These are phyloP conservation scores for Meredithiella fracta DNA, from an alignment of 2,329 filamentous ascomycete genomes.

Conservation along the genomic window DNA sequence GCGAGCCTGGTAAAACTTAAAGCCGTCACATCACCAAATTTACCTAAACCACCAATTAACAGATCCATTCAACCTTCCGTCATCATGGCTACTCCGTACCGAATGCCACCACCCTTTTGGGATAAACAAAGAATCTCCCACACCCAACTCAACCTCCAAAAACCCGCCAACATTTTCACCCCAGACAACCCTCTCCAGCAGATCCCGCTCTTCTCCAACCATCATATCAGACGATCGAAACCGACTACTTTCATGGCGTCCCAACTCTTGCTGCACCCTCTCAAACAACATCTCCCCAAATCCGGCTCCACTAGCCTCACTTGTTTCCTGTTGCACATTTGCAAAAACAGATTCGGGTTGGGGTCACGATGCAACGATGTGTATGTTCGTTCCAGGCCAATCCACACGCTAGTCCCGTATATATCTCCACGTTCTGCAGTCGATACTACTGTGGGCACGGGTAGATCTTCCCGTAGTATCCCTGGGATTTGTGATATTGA, in stretches of 20 bases:
- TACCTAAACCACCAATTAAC: slow-evolving; percentile 32
- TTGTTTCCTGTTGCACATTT: slow-evolving; percentile 56
- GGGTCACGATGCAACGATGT: slow-evolving; percentile 86
- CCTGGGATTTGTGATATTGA: slow-evolving; percentile 51
- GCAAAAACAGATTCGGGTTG: slow-evolving; percentile 83
- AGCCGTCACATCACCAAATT: slow-evolving; percentile 4
- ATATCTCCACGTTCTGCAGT: slow-evolving; percentile 59
- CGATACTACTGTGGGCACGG: slow-evolving; percentile 46
- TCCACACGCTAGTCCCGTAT: slow-evolving; percentile 78
- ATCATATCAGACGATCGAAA: slow-evolving; percentile 83
- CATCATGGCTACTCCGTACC: slow-evolving; percentile 24
- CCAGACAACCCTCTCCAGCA: slow-evolving; percentile 60
- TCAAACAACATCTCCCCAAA: slow-evolving; percentile 49
- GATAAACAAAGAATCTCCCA: slow-evolving; percentile 31
- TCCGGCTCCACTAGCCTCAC: slow-evolving; percentile 55
- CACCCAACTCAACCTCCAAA: slow-evolving; percentile 38
- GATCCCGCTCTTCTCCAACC: slow-evolving; percentile 53
- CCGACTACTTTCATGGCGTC: slow-evolving; percentile 25
- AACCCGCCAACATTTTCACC: slow-evolving; percentile 21
- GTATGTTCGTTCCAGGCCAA: slow-evolving; percentile 71
- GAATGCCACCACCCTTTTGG: slow-evolving; percentile 32
- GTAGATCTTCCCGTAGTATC: slow-evolving; percentile 46
- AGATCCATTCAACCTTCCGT: slow-evolving; percentile 26
- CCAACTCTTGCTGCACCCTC: slow-evolving; percentile 28
- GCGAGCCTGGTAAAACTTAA: neutral